phyloP scores from a whole-genome alignment of 192 early-diverging fungal species.

The Backusella westeae region DNA sequence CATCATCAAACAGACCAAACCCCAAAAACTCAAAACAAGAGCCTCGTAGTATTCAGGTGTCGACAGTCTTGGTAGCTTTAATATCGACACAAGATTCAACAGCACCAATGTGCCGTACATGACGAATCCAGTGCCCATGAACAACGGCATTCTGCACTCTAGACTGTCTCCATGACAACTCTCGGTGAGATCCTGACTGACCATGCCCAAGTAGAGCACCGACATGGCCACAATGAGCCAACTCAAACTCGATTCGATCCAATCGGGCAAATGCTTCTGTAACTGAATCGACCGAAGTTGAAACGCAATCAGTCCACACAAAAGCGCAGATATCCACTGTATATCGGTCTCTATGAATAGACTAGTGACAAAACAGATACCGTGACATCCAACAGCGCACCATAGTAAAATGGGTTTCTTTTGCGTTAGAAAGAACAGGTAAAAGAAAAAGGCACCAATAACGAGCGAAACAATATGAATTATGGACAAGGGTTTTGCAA shows the following conservation, averaged over 20 bases:
- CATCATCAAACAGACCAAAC: conserved; percentile 32
- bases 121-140: conserved; percentile 42
- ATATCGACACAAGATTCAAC: conserved; percentile 39
- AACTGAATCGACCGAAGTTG: background rate
- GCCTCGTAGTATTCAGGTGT: conserved; percentile 41
- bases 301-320: background rate
- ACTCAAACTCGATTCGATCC: background rate
- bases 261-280: background rate
- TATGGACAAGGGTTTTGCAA: conserved; percentile 36
- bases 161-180: background rate
- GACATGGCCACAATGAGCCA: background rate
- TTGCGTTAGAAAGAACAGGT: conserved; percentile 38
- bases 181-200: background rate
- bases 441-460: conserved; percentile 30
- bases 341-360: background rate
- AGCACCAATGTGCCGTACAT: conserved; percentile 39
- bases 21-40: conserved; percentile 38
- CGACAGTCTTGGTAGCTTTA: conserved; percentile 27
- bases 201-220: background rate
- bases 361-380: background rate
- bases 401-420: background rate
- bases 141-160: conserved; percentile 34
- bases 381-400: background rate
- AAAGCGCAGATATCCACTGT: background rate
- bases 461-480: conserved; percentile 39